Conservation (phyloP, 257 asterid species). For the Rubia yunnanensis region DNA sequence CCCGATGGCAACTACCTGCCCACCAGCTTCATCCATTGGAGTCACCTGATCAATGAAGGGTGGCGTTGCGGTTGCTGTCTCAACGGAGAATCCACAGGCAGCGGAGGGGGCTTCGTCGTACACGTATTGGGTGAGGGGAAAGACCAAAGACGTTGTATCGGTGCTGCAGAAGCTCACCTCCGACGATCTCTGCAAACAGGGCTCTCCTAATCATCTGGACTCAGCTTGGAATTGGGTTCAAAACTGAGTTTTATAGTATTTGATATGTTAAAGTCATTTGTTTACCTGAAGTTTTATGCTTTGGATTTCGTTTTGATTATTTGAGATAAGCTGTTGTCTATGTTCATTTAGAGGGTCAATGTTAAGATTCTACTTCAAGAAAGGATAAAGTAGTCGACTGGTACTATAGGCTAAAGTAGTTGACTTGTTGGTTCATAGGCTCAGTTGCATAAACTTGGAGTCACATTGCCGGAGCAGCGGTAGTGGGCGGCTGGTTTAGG, state of each 20-base stretch:
- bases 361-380: background rate
- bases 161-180: slow-evolving; percentile 23
- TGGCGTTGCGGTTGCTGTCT: slow-evolving; percentile 18
- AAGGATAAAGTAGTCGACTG: background rate
- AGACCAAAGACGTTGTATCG: slow-evolving; percentile 27
- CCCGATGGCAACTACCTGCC: no score
- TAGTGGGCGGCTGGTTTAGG: no score
- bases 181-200: slow-evolving; percentile 16
- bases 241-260: background rate
- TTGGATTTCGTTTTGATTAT: background rate
- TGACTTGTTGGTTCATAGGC: background rate
- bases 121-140: slow-evolving; percentile 28
- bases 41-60: slow-evolving; percentile 22
- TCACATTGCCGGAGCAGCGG: no score
- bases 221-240: slow-evolving; percentile 30
- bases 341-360: background rate
- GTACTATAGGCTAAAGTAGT: no score
- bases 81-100: slow-evolving; percentile 14
- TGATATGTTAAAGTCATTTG: background rate
- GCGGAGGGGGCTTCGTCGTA: slow-evolving; percentile 17
- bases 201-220: slow-evolving; percentile 22
- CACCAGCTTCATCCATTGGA: no score
- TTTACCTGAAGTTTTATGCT: no score
- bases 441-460: background rate
- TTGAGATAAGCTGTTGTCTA: background rate